Evolutionary conservation across 2,329 filamentous ascomycete species (phyloP).

Genomic region (Macrophomina tecta): DNA sequence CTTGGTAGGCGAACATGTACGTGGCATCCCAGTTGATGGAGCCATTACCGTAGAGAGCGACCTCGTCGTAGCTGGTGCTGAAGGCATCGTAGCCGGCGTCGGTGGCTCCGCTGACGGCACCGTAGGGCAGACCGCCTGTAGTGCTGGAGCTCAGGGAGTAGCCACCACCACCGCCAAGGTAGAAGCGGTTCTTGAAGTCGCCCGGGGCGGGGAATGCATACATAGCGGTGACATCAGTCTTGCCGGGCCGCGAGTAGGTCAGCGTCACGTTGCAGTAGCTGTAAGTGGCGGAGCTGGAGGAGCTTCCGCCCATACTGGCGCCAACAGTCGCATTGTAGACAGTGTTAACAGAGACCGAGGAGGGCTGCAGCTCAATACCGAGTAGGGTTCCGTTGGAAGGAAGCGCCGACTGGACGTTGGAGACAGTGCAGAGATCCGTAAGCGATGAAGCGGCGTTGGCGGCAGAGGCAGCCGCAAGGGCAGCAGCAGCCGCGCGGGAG

Average conservation of each 20-base stretch:
- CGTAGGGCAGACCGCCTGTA: slow-evolving; percentile 52
- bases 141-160: slow-evolving; percentile 51
- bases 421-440: slow-evolving; percentile 50
- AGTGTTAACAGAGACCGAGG: slow-evolving; percentile 48
- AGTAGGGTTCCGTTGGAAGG: slow-evolving; percentile 51
- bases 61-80: slow-evolving; percentile 45
- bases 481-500: slow-evolving; percentile 19
- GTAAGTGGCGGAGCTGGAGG: slow-evolving; percentile 27
- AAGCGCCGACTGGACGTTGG: slow-evolving; percentile 50
- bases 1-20: slow-evolving; percentile 60
- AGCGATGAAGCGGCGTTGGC: slow-evolving; percentile 36
- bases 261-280: slow-evolving; percentile 56
- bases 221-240: slow-evolving; percentile 37
- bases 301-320: slow-evolving; percentile 35
- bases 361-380: slow-evolving; percentile 51
- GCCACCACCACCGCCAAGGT: slow-evolving; percentile 56
- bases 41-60: slow-evolving; percentile 50
- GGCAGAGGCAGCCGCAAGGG: slow-evolving; percentile 29
- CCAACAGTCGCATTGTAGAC: slow-evolving; percentile 45
- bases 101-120: slow-evolving; percentile 57
- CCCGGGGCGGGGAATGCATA: slow-evolving; percentile 53
- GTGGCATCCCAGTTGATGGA: slow-evolving; percentile 58
- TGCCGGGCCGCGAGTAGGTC: slow-evolving; percentile 53
- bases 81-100: slow-evolving; percentile 60
- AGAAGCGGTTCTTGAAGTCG: slow-evolving; percentile 54